These are phyloP conservation scores for Lactarius akahatsu DNA, from an alignment of 768 basidiomycete genomes.

Conservation along the genomic window DNA sequence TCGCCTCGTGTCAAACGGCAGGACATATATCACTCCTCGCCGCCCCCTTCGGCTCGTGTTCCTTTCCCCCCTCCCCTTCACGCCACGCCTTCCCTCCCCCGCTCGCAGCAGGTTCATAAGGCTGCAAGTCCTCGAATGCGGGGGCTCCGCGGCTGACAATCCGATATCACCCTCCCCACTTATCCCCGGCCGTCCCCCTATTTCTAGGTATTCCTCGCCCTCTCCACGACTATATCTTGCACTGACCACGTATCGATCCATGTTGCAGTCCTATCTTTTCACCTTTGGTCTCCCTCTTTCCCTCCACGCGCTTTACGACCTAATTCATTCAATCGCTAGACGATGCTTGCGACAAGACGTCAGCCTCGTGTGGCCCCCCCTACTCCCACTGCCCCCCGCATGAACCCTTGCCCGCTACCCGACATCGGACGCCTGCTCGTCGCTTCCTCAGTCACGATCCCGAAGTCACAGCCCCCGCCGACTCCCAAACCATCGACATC, in stretches of 20 bases:
- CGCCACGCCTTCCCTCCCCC: constrained; percentile 15
- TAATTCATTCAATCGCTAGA: constrained; percentile 15
- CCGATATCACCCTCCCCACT: constrained; percentile 4
- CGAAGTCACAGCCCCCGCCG: background rate
- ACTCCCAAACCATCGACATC: constrained; percentile 5
- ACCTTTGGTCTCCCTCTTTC: background rate
- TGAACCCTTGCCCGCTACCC: constrained; percentile 27
- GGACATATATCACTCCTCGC: constrained; percentile 24
- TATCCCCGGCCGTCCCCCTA: constrained; percentile 9
- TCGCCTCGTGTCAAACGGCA: constrained; percentile 29
- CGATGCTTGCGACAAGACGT: constrained; percentile 17
- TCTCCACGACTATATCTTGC: background rate
- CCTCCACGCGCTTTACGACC: constrained; percentile 18
- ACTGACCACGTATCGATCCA: constrained; percentile 9
- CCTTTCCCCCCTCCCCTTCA: constrained; percentile 7
- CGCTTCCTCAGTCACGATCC: background rate
- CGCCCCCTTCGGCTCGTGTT: constrained; percentile 9
- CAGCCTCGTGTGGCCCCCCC: background rate
- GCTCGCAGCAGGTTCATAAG: constrained; percentile 28
- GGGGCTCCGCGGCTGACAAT: constrained; percentile 26
- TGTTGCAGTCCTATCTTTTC: constrained; percentile 6
- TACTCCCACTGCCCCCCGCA: constrained; percentile 24
- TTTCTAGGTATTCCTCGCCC: constrained; percentile 13
- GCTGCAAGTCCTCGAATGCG: constrained; percentile 25
- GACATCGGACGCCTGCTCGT: constrained; percentile 9